A percentile compares a stretch with the other conserved stretches of the same genome.
These are phyloP conservation scores for Dothideomycetes sp. DNA, from an alignment of 2,329 filamentous ascomycete genomes.

Conservation along the genomic window DNA sequence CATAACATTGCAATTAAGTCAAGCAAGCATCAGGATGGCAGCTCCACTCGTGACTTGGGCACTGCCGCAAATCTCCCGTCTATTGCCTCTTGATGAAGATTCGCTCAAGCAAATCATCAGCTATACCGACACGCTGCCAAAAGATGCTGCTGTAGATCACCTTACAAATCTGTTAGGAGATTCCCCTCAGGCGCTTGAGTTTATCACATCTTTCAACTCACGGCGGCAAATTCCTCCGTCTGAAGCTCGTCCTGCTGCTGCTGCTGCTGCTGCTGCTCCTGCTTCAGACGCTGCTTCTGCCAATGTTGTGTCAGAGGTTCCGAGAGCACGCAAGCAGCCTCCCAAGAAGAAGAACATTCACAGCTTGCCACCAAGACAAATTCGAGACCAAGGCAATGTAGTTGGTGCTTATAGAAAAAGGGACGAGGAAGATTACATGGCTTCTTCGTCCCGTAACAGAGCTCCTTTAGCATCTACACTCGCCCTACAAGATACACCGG, in stretches of 20 bases:
- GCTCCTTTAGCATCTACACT: constrained; percentile 30
- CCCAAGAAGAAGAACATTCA: constrained; percentile 33
- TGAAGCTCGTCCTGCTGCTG: constrained; percentile 8
- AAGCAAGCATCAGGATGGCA: too few species aligned
- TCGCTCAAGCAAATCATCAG: constrained; percentile 76
- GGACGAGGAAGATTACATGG: constrained; percentile 63
- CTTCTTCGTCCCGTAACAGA: constrained; percentile 27
- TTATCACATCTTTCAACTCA: constrained; percentile 65
- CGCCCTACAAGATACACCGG: constrained; percentile 41
- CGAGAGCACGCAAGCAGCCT: constrained; percentile 14
- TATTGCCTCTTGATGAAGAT: constrained; percentile 76
- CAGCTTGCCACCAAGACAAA: constrained; percentile 27
- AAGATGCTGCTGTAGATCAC: constrained; percentile 68
- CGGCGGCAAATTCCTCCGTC: constrained; percentile 34
- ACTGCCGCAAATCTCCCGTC: constrained; percentile 59
- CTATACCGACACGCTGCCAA: constrained; percentile 68
- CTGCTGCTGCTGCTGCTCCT: constrained; percentile 10
- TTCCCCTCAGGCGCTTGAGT: constrained; percentile 61
- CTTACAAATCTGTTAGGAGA: constrained; percentile 83
- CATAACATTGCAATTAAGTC: too few species aligned
- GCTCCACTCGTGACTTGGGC: constrained; percentile 38
- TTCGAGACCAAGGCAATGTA: constrained; percentile 51
- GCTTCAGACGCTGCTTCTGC: constrained; percentile 9
- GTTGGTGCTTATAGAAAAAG: constrained; percentile 65
- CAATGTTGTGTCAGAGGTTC: constrained; percentile 12